phyloP scores from a whole-genome alignment of 352 stramenopile genomes.

The Pythium vanterpoolii region DNA sequence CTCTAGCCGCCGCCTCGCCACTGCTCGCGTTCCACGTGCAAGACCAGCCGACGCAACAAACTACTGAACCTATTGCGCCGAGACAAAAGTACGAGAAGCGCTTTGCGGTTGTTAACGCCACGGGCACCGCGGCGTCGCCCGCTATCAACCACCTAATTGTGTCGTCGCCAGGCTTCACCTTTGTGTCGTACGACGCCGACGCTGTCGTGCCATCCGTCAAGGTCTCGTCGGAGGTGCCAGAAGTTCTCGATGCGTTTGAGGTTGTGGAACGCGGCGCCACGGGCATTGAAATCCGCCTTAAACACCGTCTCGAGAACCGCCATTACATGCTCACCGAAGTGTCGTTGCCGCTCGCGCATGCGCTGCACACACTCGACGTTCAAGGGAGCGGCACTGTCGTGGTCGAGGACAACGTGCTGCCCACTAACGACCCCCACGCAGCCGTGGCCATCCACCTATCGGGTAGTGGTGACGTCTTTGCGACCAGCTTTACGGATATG shows the following conservation, averaged over 20 bases:
- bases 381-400: conserved; percentile 19
- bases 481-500: conserved; percentile 13
- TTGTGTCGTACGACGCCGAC: conserved; percentile 24
- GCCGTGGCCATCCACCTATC: conserved; percentile 20
- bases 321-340: conserved; percentile 31
- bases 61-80: conserved; percentile 10
- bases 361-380: conserved; percentile 10
- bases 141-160: conserved; percentile 22
- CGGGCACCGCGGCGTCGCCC: not conserved
- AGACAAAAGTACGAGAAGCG: conserved; percentile 15
- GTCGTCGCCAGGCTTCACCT: conserved; percentile 24
- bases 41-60: not conserved
- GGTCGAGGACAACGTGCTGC: conserved; percentile 28
- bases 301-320: not conserved
- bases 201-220: conserved; percentile 19
- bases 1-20: conserved; percentile 12
- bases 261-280: conserved; percentile 2
- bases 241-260: conserved; percentile 15
- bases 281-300: conserved; percentile 21
- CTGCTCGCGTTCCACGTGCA: conserved; percentile 12
- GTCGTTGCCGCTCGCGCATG: conserved; percentile 17
- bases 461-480: conserved; percentile 25
- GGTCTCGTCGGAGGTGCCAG: conserved; percentile 22
- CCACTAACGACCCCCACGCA: conserved; percentile 11
- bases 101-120: conserved; percentile 1